A percentile compares a stretch with the other conserved stretches of the same genome.
Evolutionary conservation across 345 rosid species (phyloP).

Genomic region (Ceriops tagal): DNA sequence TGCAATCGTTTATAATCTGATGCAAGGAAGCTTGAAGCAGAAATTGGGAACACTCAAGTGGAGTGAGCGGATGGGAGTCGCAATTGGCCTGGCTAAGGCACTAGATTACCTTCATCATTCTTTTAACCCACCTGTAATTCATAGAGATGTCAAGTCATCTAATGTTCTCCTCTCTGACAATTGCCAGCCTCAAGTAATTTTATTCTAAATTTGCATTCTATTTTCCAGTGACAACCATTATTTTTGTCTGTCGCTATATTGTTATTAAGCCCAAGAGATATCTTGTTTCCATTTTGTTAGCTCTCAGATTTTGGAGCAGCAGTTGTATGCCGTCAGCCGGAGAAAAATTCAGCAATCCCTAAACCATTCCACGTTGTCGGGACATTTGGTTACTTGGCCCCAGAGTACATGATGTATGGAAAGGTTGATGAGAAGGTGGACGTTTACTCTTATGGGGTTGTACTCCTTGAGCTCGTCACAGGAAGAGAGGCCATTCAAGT

Average conservation of each 20-base stretch:
- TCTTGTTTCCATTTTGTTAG: conserved; percentile 2
- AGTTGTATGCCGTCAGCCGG: conserved; percentile 16
- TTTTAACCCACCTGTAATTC: conserved; percentile 41
- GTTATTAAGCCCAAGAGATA: neutral
- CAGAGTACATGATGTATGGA: conserved; percentile 42
- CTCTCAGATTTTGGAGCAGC: conserved; percentile 33
- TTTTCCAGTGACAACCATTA: neutral
- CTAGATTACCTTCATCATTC: conserved; percentile 38
- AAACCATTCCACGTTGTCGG: conserved; percentile 28
- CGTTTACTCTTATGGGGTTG: conserved; percentile 45
- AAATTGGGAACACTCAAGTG: conserved; percentile 28
- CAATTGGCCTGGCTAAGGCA: conserved; percentile 44
- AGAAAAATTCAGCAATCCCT: conserved; percentile 20
- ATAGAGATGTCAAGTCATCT: conserved; percentile 37
- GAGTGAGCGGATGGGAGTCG: conserved; percentile 32
- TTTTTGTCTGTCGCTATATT: neutral
- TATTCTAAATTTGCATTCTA: neutral
- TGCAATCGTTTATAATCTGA: conserved; percentile 37
- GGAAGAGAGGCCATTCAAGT: conserved; percentile 36
- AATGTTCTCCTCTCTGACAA: conserved; percentile 37
- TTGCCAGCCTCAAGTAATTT: conserved; percentile 33
- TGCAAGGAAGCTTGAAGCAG: conserved; percentile 34
- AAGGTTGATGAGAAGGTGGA: conserved; percentile 44
- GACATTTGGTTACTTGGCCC: conserved; percentile 42
- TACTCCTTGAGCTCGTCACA: conserved; percentile 45